Conservation (phyloP, 2,329 filamentous ascomycete genomes). For the Apiospora arundinis region DNA sequence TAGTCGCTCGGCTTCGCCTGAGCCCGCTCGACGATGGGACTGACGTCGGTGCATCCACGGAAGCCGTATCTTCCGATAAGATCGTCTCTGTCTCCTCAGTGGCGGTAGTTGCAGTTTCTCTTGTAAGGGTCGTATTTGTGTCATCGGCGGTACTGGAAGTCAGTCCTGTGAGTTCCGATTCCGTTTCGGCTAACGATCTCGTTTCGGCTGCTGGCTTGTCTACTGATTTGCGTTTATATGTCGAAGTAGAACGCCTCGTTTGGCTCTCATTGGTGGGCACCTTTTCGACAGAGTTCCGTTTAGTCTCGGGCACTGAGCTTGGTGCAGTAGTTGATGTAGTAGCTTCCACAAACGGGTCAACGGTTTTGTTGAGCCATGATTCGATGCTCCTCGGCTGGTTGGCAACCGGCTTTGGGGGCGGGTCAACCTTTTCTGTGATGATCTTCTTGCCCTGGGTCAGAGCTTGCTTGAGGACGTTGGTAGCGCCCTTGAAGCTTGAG, state of each 20-base stretch:
- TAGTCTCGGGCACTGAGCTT: slow-evolving; percentile 33
- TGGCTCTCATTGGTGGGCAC: slow-evolving; percentile 43
- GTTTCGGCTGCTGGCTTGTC: slow-evolving; percentile 25
- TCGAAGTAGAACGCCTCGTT: slow-evolving; percentile 33
- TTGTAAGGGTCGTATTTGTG: slow-evolving; percentile 8
- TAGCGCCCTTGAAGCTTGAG: slow-evolving; percentile 64
- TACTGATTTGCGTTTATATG: slow-evolving; percentile 29
- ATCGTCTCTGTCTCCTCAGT: slow-evolving; percentile 16
- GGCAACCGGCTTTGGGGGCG: slow-evolving; percentile 53
- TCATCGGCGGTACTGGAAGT: slow-evolving; percentile 19
- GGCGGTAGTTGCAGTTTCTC: slow-evolving; percentile 3
- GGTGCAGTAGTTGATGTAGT: slow-evolving; percentile 26
- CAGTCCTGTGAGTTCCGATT: slow-evolving; percentile 17
- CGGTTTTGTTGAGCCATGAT: slow-evolving; percentile 67
- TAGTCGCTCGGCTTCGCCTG: slow-evolving; percentile 63
- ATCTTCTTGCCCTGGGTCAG: slow-evolving; percentile 70
- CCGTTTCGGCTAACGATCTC: slow-evolving; percentile 1
- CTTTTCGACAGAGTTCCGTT: slow-evolving; percentile 42
- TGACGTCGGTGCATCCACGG: neutral
- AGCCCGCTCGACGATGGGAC: slow-evolving; percentile 40
- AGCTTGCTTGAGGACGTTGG: slow-evolving; percentile 70
- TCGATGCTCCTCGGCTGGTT: slow-evolving; percentile 70
- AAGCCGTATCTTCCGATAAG: slow-evolving; percentile 15
- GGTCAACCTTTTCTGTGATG: slow-evolving; percentile 65
- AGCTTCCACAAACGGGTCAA: slow-evolving; percentile 66